phyloP scores from a whole-genome alignment of 371 early-diverging fungal species.

The Mortierella sp. region DNA sequence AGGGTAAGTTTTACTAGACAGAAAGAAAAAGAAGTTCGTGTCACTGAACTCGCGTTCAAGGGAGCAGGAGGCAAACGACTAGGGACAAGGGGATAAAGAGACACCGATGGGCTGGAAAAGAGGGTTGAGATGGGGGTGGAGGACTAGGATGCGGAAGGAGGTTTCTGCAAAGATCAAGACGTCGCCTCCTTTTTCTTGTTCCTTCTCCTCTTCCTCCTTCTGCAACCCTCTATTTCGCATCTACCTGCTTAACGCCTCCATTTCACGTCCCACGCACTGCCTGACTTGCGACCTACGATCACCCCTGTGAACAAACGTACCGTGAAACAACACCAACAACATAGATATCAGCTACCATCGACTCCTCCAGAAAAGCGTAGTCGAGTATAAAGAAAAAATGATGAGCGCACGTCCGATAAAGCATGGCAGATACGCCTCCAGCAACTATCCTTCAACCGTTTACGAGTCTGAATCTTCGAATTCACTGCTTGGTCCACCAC shows the following conservation, averaged over 20 bases:
- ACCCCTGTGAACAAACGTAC: too few relatives aligned
- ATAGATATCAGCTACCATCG: background rate
- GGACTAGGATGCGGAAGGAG: too few relatives aligned
- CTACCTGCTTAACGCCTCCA: too few relatives aligned
- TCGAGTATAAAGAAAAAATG: background rate
- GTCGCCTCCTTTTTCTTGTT: constrained; percentile 2
- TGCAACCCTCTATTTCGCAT: background rate
- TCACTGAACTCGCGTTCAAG: background rate
- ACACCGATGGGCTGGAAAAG: background rate
- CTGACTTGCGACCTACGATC: too few relatives aligned
- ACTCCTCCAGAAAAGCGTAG: too few relatives aligned
- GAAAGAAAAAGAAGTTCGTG: background rate
- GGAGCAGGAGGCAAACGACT: background rate
- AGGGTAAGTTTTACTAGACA: constrained; percentile 15
- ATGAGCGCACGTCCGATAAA: constrained; percentile 38
- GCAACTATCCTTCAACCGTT: constrained; percentile 20
- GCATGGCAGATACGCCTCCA: constrained; percentile 30
- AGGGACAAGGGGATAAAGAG: too few relatives aligned
- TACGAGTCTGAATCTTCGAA: constrained; percentile 13
- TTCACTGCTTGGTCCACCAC: constrained; percentile 29
- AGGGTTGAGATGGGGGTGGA: too few relatives aligned
- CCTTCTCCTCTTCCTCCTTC: background rate
- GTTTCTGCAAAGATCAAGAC: background rate
- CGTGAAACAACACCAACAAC: background rate
- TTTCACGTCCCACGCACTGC: too few relatives aligned